These are phyloP conservation scores for Colletotrichum theobromicola DNA, from an alignment of 2,329 filamentous ascomycete species.

Conservation along the genomic window DNA sequence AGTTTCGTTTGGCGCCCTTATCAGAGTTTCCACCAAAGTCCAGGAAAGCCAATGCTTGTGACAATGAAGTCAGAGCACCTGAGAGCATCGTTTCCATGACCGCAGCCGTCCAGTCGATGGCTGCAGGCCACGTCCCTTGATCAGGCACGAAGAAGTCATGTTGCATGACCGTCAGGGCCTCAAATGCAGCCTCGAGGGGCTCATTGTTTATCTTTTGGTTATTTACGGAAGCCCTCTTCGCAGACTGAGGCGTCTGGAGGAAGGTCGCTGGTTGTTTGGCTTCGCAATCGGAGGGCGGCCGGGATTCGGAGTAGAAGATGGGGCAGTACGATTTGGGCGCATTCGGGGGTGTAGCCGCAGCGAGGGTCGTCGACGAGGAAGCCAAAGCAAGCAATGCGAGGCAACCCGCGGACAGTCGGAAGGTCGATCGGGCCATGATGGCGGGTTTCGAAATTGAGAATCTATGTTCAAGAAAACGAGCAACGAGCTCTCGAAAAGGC, in stretches of 20 bases:
- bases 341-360: background rate
- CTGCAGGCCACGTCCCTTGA: conserved; percentile 80
- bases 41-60: conserved; percentile 55
- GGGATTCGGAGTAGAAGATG: conserved; percentile 18
- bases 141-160: conserved; percentile 77
- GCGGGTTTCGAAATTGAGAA: background rate
- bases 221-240: background rate
- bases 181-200: conserved; percentile 56
- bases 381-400: conserved; percentile 2
- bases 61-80: conserved; percentile 74
- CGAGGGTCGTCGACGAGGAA: background rate
- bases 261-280: conserved; percentile 9
- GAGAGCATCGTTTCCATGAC: conserved; percentile 83
- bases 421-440: background rate
- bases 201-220: conserved; percentile 17
- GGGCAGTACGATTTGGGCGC: conserved; percentile 17
- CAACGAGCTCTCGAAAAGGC: conserved; percentile 13
- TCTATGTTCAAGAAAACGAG: background rate
- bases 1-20: conserved; percentile 69
- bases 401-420: background rate
- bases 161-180: conserved; percentile 78
- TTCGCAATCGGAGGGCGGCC: conserved; percentile 14
- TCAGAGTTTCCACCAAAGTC: conserved; percentile 38
- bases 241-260: background rate
- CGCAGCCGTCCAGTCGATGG: conserved; percentile 94